A percentile compares a stretch with the other conserved stretches of the same genome.
Conservation (phyloP, 805 yeast genomes). For the Ogataea pilisensis region DNA sequence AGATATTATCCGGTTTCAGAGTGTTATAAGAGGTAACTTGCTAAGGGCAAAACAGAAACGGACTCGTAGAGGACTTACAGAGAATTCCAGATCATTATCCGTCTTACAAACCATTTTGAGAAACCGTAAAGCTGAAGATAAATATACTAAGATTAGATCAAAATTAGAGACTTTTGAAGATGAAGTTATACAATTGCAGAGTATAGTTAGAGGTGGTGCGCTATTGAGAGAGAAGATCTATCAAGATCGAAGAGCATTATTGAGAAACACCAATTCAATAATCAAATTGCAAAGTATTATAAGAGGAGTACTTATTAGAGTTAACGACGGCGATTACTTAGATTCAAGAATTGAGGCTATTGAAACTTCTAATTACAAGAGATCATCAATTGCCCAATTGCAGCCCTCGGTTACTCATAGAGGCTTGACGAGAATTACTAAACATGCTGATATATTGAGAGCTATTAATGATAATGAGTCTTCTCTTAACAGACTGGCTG, state of each 20-base stretch:
- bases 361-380: background rate
- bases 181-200: conserved; percentile 31
- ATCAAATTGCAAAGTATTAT: conserved; percentile 38
- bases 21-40: conserved; percentile 49
- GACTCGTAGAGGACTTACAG: conserved; percentile 9
- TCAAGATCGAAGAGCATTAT: conserved; percentile 14
- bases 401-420: conserved; percentile 40
- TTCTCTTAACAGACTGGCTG: conserved; percentile 35
- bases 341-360: conserved; percentile 2
- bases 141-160: conserved; percentile 13
- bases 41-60: conserved; percentile 25
- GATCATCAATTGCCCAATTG: background rate
- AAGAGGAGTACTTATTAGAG: conserved; percentile 38
- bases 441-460: conserved; percentile 38
- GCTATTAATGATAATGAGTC: conserved; percentile 38
- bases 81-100: conserved; percentile 30
- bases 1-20: conserved; percentile 45
- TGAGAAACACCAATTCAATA: conserved; percentile 22
- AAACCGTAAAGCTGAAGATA: conserved; percentile 21
- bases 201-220: conserved; percentile 31
- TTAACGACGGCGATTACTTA: conserved; percentile 1
- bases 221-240: conserved; percentile 18
- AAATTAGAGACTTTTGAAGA: conserved; percentile 16
- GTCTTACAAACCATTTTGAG: conserved; percentile 39
- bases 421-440: conserved; percentile 39